Evolutionary conservation across 2,329 filamentous ascomycete species (phyloP), one percentile per base, ranked within the genome.

Genomic region (Aspergillus sp.): DNA sequence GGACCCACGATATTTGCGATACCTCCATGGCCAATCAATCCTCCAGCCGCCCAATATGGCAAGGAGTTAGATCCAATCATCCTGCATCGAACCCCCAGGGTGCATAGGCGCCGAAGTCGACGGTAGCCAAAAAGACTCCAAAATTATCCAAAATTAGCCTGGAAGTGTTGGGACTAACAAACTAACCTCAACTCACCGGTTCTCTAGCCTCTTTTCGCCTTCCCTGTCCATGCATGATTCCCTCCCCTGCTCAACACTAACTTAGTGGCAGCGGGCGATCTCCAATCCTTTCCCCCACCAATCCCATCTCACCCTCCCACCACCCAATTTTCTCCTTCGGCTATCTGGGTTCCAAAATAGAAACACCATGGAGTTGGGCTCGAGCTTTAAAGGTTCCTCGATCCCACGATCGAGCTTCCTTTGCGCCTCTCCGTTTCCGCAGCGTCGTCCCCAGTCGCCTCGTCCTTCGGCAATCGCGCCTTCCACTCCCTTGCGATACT

Each of bases 81-180:
- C 49, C 25, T n/a, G 13, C 15, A 49, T 17, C 30, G 51, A 22
- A 17, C 25, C 56, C 51, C 38, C 22, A 49, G 23, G n/a, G 38
- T 63, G 62, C 65, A 67, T 67, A 63, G 59, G 65, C 65, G 65
- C 65, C 61, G 62, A 64, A 30, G 55, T 54, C 43, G 25, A 54
- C 13, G 57, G 57, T 48, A 51, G 48, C 49, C 56, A 59, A 34
- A 45, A 60, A 53, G 52, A 47, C 50, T 25, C 55, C 57, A 65
- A 62, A 68, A 69, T 62, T 54, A 60, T 68, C 67, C 67, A 69
- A 68, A 69, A 69, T 69, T 69, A 68, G 66, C 64, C 60, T 46
- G 22, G 38, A 41, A 58, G 50, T 53, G 60, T 61, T 56, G 57
- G 54, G 34, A 45, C 59, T 58, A 61, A 58, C 50, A 50, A 43